These are phyloP conservation scores for Carallia pectinifolia DNA, from an alignment of 345 rosid genomes.

Conservation along the genomic window DNA sequence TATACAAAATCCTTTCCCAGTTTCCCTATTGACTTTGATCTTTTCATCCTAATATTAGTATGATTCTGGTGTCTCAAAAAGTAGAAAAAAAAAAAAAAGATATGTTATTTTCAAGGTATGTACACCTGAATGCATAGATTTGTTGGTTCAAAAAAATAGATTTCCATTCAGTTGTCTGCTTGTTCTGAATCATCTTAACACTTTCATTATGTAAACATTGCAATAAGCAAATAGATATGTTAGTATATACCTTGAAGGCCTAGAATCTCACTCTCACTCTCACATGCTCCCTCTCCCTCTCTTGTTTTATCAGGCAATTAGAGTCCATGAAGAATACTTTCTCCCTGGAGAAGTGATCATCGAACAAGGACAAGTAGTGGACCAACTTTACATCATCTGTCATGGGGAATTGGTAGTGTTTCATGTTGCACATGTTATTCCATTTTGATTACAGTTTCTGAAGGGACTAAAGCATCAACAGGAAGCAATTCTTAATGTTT, in stretches of 20 bases:
- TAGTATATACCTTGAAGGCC: neutral
- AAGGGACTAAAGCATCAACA: neutral
- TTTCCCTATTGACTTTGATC: no score
- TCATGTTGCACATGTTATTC: neutral
- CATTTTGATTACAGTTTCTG: neutral
- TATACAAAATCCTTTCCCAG: no score
- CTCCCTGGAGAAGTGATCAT: conserved; percentile 79
- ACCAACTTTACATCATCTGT: conserved; percentile 78
- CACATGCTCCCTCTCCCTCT: neutral
- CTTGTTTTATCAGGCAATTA: conserved; percentile 47
- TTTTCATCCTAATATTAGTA: no score
- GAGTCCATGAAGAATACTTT: conserved; percentile 70
- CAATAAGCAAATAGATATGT: no score
- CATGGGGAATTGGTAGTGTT: conserved; percentile 66
- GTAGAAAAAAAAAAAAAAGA: no score
- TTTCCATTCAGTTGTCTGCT: no score
- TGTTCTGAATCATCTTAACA: neutral
- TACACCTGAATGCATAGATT: no score
- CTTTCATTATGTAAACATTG: neutral
- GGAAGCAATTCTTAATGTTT: neutral
- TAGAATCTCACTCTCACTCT: neutral
- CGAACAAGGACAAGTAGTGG: conserved; percentile 65
- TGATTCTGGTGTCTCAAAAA: no score
- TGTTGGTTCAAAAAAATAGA: no score
- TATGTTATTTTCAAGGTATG: no score